Evolutionary conservation across 768 basidiomycete species (phyloP).

Genomic region (Leccinum olivaceopallidum): DNA sequence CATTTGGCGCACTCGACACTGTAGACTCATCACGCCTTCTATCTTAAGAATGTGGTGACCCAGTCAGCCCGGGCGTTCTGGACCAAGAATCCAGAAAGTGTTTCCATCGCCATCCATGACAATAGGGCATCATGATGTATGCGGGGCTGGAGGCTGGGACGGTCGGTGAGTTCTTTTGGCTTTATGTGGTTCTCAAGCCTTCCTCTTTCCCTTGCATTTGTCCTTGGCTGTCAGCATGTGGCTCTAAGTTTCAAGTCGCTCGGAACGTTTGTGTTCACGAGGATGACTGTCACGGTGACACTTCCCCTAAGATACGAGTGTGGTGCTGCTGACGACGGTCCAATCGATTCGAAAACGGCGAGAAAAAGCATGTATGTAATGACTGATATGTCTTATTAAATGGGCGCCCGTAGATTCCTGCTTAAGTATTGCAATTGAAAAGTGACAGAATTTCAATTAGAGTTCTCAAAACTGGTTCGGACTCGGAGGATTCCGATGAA

Average conservation of each 20-base stretch:
- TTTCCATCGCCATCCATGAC: slow-evolving; percentile 29
- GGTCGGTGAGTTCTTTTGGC: no score
- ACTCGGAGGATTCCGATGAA: no score
- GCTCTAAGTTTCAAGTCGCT: slow-evolving; percentile 81
- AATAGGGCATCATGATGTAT: slow-evolving; percentile 61
- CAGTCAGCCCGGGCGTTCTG: neutral
- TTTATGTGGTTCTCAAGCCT: neutral
- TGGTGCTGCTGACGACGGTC: slow-evolving; percentile 9
- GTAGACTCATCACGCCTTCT: neutral
- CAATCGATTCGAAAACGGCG: no score
- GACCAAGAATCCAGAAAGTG: no score
- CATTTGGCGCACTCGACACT: no score
- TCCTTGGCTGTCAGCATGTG: slow-evolving; percentile 47
- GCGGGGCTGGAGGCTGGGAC: slow-evolving; percentile 80
- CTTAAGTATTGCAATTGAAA: no score
- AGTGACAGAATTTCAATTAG: no score
- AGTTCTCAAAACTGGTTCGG: no score
- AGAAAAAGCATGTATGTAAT: no score
- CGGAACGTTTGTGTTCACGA: slow-evolving; percentile 83
- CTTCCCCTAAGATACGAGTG: slow-evolving; percentile 45
- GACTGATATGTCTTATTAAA: no score
- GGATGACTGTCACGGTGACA: slow-evolving; percentile 67
- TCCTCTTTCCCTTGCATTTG: neutral
- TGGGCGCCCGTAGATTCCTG: no score
- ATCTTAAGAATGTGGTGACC: slow-evolving; percentile 8